phyloP scores from a whole-genome alignment of 2,329 filamentous ascomycete genomes.

The Aspergillus carbonarius region DNA sequence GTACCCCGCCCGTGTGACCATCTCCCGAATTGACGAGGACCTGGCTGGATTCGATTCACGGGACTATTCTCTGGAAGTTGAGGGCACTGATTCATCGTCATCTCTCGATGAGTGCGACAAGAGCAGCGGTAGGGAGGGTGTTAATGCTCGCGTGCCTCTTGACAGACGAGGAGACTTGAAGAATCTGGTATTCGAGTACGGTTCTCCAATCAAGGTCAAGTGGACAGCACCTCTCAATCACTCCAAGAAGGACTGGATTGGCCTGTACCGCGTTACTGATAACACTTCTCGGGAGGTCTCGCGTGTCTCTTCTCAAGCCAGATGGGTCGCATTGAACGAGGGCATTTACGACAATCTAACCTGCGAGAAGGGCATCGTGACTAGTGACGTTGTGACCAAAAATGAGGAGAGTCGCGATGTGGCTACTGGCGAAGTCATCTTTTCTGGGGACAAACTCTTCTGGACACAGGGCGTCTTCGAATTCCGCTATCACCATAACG shows the following conservation, averaged over 20 bases:
- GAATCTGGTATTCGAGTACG: constrained; percentile 81
- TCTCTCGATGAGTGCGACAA: constrained; percentile 57
- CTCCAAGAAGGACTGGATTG: constrained; percentile 90
- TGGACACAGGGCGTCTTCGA: constrained; percentile 97
- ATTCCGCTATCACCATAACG: constrained; percentile 93
- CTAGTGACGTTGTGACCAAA: constrained; percentile 58
- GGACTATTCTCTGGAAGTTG: constrained; percentile 74
- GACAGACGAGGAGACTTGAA: constrained; percentile 62
- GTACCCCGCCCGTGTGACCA: constrained; percentile 80
- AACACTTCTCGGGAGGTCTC: constrained; percentile 84
- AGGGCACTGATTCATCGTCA: constrained; percentile 60
- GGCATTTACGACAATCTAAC: constrained; percentile 73
- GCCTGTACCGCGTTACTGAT: constrained; percentile 92
- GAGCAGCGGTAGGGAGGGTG: constrained; percentile 71
- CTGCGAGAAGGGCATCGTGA: constrained; percentile 73
- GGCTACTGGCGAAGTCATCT: constrained; percentile 78
- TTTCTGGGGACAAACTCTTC: constrained; percentile 90
- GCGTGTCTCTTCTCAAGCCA: constrained; percentile 77
- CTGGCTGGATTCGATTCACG: constrained; percentile 75
- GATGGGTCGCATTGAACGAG: constrained; percentile 80
- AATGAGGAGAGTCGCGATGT: constrained; percentile 56
- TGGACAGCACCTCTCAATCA: constrained; percentile 90
- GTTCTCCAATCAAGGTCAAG: constrained; percentile 80
- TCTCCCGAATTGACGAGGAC: constrained; percentile 76
- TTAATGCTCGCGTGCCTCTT: constrained; percentile 66